Conservation (phyloP, 2,329 filamentous ascomycete species). For the Colletotrichum limetticola region DNA sequence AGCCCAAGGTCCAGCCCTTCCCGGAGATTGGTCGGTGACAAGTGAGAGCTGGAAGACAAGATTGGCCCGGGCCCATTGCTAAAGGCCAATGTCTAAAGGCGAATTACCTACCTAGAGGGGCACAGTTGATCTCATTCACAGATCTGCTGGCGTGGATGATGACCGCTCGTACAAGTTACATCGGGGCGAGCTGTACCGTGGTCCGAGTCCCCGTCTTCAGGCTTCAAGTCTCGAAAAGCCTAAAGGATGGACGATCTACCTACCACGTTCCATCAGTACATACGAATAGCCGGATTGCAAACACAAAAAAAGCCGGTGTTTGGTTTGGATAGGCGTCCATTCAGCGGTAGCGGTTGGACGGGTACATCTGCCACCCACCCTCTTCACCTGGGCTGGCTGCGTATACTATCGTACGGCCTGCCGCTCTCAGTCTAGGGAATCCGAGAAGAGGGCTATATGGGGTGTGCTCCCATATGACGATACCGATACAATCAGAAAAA, state of each 20-base stretch:
- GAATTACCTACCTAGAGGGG: not conserved
- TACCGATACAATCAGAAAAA: conserved; percentile 38
- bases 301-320: not conserved
- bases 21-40: conserved; percentile 18
- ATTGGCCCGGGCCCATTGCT: not conserved
- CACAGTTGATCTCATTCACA: conserved; percentile 1
- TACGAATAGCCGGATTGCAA: conserved; percentile 7
- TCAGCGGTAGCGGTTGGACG: not conserved
- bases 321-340: conserved; percentile 7
- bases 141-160: not conserved
- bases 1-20: not conserved
- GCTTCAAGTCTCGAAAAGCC: not conserved
- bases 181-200: conserved; percentile 7
- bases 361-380: conserved; percentile 1
- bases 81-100: not conserved
- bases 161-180: not conserved
- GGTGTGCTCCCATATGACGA: conserved; percentile 35
- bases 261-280: not conserved
- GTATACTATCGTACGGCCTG: not conserved
- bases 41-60: not conserved
- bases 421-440: not conserved
- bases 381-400: not conserved
- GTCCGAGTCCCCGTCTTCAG: conserved; percentile 1
- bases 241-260: conserved; percentile 1
- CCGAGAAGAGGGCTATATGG: conserved; percentile 14